Evolutionary conservation across 208 protist genomes (phyloP).

Genomic region (Zelonia costaricensis): DNA sequence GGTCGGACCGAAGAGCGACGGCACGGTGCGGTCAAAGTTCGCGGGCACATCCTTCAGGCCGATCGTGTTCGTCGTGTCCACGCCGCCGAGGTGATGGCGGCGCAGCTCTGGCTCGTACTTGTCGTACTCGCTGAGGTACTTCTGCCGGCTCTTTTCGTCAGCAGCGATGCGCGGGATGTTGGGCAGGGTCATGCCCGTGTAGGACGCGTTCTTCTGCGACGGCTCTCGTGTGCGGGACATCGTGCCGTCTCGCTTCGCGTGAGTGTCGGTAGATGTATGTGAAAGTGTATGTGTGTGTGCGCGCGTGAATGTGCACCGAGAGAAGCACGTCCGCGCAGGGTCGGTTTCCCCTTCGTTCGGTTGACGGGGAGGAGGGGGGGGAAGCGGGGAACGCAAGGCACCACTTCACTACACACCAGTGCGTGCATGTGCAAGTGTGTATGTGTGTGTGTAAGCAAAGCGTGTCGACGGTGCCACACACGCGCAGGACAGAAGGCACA

Average conservation of each 20-base stretch:
- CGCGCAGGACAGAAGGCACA: too few species aligned
- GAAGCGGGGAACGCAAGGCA: too few species aligned
- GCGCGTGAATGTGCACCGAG: not conserved
- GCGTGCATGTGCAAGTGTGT: too few species aligned
- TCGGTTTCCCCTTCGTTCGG: too few species aligned
- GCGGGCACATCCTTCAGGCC: constrained; percentile 58
- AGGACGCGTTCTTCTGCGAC: constrained; percentile 1
- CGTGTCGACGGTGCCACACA: too few species aligned
- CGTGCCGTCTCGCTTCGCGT: not conserved
- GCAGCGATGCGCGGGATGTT: constrained; percentile 80
- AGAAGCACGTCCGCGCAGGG: too few species aligned
- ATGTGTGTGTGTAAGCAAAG: too few species aligned
- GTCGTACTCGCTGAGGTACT: constrained; percentile 88
- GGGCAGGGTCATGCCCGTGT: constrained; percentile 56
- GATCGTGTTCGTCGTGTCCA: constrained; percentile 69
- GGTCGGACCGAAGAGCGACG: constrained; percentile 56
- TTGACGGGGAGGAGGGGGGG: too few species aligned
- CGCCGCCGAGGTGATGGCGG: constrained; percentile 79
- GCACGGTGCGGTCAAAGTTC: constrained; percentile 75
- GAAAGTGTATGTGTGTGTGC: not conserved
- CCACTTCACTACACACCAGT: too few species aligned
- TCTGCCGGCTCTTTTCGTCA: constrained; percentile 73
- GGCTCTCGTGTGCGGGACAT: constrained; percentile 5
- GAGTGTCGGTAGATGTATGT: not conserved
- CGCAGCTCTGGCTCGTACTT: constrained; percentile 88